Evolutionary conservation across 768 basidiomycete species (phyloP).

Genomic region (Boletus pseudo-olivaceus): DNA sequence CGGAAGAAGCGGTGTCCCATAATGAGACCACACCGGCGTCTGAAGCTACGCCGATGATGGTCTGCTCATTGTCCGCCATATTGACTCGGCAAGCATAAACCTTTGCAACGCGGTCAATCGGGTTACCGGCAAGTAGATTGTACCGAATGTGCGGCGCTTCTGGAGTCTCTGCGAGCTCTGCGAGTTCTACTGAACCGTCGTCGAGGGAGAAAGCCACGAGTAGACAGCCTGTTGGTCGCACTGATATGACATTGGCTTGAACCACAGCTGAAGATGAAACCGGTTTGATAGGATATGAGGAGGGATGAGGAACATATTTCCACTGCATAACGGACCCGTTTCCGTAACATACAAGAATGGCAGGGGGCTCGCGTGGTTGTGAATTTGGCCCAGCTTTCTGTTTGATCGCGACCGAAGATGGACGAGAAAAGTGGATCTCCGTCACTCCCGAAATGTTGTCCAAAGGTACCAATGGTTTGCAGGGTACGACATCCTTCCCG

Average conservation of each 20-base stretch:
- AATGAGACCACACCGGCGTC: slow-evolving; percentile 66
- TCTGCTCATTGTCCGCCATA: slow-evolving; percentile 45
- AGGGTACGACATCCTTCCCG: slow-evolving; percentile 33
- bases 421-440: slow-evolving; percentile 46
- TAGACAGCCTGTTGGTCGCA: slow-evolving; percentile 43
- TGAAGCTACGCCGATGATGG: slow-evolving; percentile 61
- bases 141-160: slow-evolving; percentile 43
- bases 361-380: slow-evolving; percentile 10
- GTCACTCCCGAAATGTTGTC: slow-evolving; percentile 49
- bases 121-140: slow-evolving; percentile 56
- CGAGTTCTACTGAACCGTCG: slow-evolving; percentile 65
- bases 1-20: slow-evolving; percentile 69
- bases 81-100: slow-evolving; percentile 53
- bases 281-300: slow-evolving; percentile 40
- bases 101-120: slow-evolving; percentile 48
- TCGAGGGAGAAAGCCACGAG: slow-evolving; percentile 59
- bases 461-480: slow-evolving; percentile 41
- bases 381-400: slow-evolving; percentile 18
- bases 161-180: slow-evolving; percentile 47
- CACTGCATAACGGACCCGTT: slow-evolving; percentile 58
- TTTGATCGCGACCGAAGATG: slow-evolving; percentile 5
- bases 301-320: slow-evolving; percentile 27
- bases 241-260: slow-evolving; percentile 47
- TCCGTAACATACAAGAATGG: slow-evolving; percentile 52
- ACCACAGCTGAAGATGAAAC: slow-evolving; percentile 42